Conservation (phyloP, 2,329 filamentous ascomycete species). For the Trichoderma harzianum region DNA sequence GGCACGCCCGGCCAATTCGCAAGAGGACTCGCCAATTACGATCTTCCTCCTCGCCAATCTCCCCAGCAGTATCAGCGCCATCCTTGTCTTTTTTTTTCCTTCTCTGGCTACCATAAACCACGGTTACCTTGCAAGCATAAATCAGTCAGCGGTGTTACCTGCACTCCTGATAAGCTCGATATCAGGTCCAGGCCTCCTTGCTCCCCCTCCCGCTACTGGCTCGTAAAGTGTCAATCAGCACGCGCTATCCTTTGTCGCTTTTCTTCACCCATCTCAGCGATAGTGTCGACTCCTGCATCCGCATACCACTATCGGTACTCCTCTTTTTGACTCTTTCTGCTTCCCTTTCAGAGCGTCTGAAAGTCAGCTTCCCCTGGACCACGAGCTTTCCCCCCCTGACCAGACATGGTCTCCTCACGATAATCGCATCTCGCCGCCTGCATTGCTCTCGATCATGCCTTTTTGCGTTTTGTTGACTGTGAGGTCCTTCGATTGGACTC, state of each 20-base stretch:
- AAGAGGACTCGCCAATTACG: slow-evolving; percentile 1
- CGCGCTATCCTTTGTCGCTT: not conserved
- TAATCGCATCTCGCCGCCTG: not conserved
- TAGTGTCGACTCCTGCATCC: not conserved
- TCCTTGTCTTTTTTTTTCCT: not conserved
- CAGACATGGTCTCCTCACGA: slow-evolving; percentile 16
- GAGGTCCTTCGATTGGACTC: slow-evolving; percentile 27
- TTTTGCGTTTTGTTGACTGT: slow-evolving; percentile 19
- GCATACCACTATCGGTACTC: not conserved
- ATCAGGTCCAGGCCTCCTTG: slow-evolving; percentile 4
- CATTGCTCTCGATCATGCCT: slow-evolving; percentile 23
- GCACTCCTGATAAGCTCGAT: slow-evolving; percentile 4
- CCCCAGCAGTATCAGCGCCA: not conserved
- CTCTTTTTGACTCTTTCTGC: not conserved
- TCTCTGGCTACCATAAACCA: not conserved
- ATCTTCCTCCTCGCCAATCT: slow-evolving; percentile 13
- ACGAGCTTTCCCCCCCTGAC: slow-evolving; percentile 4
- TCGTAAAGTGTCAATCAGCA: not conserved
- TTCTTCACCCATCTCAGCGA: not conserved
- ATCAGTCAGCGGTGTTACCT: not conserved
- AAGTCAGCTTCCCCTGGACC: not conserved
- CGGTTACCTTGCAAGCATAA: not conserved
- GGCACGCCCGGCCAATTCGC: not conserved
- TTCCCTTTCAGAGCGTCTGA: not conserved
- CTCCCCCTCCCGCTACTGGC: not conserved